Evolutionary conservation across 805 yeast species (phyloP).

Genomic region (Kodamaea kaohsiungensis): DNA sequence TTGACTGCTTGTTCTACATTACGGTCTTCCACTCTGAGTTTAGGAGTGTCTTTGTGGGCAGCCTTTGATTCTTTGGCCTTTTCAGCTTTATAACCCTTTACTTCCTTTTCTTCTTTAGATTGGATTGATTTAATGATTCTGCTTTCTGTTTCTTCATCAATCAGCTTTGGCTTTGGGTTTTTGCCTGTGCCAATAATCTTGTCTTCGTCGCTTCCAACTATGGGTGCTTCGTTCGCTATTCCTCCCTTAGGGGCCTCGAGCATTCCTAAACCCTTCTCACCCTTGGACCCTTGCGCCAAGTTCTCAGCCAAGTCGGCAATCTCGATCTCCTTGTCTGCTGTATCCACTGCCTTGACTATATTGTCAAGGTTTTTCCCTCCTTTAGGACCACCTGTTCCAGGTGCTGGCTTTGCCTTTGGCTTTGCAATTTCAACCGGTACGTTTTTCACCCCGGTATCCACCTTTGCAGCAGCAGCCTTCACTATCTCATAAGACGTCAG

Average conservation of each 20-base stretch:
- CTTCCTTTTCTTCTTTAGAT: slow-evolving; percentile 1
- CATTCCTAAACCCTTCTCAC: slow-evolving; percentile 40
- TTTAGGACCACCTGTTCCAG: neutral
- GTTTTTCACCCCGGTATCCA: neutral
- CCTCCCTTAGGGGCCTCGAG: slow-evolving; percentile 50
- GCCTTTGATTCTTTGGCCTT: neutral
- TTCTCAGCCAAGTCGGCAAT: slow-evolving; percentile 40
- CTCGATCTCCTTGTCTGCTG: slow-evolving; percentile 34
- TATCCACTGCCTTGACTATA: slow-evolving; percentile 30
- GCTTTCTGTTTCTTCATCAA: neutral
- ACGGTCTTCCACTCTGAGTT: slow-evolving; percentile 7
- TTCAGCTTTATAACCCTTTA: slow-evolving; percentile 16
- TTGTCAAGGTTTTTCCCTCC: slow-evolving; percentile 21
- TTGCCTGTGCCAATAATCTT: slow-evolving; percentile 23
- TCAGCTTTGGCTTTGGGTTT: slow-evolving; percentile 7
- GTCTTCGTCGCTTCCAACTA: slow-evolving; percentile 44
- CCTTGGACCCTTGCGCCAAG: slow-evolving; percentile 39
- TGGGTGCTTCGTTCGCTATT: slow-evolving; percentile 45
- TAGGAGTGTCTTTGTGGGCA: slow-evolving; percentile 2
- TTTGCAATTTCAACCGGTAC: neutral
- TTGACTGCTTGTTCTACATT: slow-evolving; percentile 6
- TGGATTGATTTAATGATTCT: neutral
- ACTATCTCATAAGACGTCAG: slow-evolving; percentile 28
- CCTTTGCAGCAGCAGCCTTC: slow-evolving; percentile 6
- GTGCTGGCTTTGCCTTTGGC: neutral